A percentile compares a stretch with the other conserved stretches of the same genome.
phyloP scores from a whole-genome alignment of 805 yeast species.

The Yarrowia deformans region DNA sequence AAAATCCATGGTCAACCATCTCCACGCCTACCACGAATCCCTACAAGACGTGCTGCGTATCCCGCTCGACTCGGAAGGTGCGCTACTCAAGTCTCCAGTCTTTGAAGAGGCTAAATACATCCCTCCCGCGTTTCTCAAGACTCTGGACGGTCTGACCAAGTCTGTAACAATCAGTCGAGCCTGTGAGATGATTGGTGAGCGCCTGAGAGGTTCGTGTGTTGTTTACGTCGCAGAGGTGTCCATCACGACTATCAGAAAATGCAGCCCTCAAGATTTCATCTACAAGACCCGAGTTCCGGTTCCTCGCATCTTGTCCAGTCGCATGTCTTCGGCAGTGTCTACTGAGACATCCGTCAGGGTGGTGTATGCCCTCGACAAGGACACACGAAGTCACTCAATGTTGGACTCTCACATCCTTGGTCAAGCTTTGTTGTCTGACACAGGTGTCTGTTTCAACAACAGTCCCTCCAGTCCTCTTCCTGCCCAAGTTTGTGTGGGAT shows the following conservation, averaged over 20 bases:
- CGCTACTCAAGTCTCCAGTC: constrained; percentile 14
- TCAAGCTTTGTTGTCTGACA: constrained; percentile 13
- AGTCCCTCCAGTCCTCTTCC: constrained; percentile 9
- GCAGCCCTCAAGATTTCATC: constrained; percentile 4
- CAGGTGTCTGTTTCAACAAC: constrained; percentile 21
- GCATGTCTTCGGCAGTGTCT: constrained; percentile 7
- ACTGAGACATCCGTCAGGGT: constrained; percentile 23
- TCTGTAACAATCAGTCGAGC: background rate
- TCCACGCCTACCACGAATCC: constrained; percentile 21
- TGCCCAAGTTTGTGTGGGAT: constrained; percentile 21
- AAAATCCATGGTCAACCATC: constrained; percentile 33
- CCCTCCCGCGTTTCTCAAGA: constrained; percentile 18
- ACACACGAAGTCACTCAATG: background rate
- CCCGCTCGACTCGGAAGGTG: constrained; percentile 21
- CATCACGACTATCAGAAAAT: constrained; percentile 10
- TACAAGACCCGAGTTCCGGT: constrained; percentile 25
- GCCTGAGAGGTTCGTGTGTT: constrained; percentile 13
- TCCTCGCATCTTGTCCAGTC: background rate
- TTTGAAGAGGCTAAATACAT: constrained; percentile 21
- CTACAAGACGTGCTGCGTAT: constrained; percentile 12
- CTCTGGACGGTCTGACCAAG: constrained; percentile 9
- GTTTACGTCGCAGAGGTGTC: constrained; percentile 25
- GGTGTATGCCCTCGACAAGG: constrained; percentile 1
- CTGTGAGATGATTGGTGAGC: constrained; percentile 16
- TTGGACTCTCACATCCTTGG: constrained; percentile 21